These are phyloP conservation scores for Hamamelis virginiana DNA, from an alignment of 164 flowering plant species.

Conservation along the genomic window DNA sequence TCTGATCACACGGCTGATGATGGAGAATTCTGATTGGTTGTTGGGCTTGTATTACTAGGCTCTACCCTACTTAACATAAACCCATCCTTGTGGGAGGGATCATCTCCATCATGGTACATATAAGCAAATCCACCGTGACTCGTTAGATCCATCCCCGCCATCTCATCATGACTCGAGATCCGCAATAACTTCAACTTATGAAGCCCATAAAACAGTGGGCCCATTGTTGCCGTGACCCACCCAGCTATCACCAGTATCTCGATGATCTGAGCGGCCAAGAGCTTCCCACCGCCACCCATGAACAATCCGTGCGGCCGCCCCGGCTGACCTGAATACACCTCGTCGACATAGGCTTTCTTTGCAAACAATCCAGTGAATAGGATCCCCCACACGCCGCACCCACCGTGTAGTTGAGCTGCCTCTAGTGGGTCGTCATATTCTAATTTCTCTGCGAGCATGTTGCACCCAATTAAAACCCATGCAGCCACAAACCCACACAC, in stretches of 20 bases:
- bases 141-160: conserved; percentile 29
- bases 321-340: conserved; percentile 18
- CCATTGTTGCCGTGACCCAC: conserved; percentile 32
- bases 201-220: conserved; percentile 21
- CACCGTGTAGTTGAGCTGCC: conserved; percentile 34
- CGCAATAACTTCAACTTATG: conserved; percentile 21
- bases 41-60: conserved; percentile 10
- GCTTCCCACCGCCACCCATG: conserved; percentile 33
- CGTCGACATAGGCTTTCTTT: conserved; percentile 13
- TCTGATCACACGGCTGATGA: conserved; percentile 6
- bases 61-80: conserved; percentile 9
- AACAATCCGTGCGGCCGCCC: conserved; percentile 27
- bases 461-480: conserved; percentile 27
- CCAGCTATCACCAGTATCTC: conserved; percentile 22
- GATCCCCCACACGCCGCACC: conserved; percentile 34
- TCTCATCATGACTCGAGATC: conserved; percentile 25
- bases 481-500: conserved; percentile 33
- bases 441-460: conserved; percentile 25
- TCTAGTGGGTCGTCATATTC: conserved; percentile 33
- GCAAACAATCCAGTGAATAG: conserved; percentile 32
- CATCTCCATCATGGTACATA: conserved; percentile 27
- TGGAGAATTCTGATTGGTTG: conserved; percentile 1
- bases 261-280: conserved; percentile 26
- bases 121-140: conserved; percentile 36
- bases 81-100: conserved; percentile 1